Base-by-base conservation (phyloP, 257 asterid species). In the Salvia rosmarinus region DNA sequence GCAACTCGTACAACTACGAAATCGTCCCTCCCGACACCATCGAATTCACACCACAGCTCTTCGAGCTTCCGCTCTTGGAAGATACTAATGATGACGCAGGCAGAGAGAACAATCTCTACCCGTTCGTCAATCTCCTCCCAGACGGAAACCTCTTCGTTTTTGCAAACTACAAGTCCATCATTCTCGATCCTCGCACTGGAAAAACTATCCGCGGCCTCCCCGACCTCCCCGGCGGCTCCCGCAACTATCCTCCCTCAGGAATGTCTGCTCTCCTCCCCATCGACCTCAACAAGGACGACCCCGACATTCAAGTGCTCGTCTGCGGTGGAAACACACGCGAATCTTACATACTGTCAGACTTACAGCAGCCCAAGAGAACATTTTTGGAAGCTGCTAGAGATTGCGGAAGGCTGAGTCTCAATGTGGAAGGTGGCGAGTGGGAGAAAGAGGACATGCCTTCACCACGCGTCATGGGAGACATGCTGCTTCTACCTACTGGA, bases 231-330 rank as follows among this genome's bases (percentile, higher is more conserved):
- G 93, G 95, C 0, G 98, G 96, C 1, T 54, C 94, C 25, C 83
- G 96, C 12, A 95, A 85, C 80, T 95, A 95, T 67, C 99, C 99
- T 0, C 78, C 95, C 3, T 91, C 98, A 0, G 99, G 86, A 0
- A 76, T 67, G 88, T 89, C 99, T 0, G 89, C 92, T 35, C 85
- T 95, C 9, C 90, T 95, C 34, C 97, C 98, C 0, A 72, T 95
- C 7, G 77, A 87, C 52, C 95, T 92, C 11, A 39, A 67, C 7
- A 50, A 8, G 0, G 64, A 43, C 5, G 77, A 64, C 0, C 21
- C 32, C 0, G n/a, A 75, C 0, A 68, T 72, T 0, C 94, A 95
- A 56, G 95, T 91, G 16, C 25, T 95, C 5, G 74, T 95, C 4
- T 95, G 97, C 46, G 98, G 99, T 2, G 98, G 99, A 0, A 91